Conservation (phyloP, 1,284 basidiomycete species). For the Phellopilus nigrolimitatus region DNA sequence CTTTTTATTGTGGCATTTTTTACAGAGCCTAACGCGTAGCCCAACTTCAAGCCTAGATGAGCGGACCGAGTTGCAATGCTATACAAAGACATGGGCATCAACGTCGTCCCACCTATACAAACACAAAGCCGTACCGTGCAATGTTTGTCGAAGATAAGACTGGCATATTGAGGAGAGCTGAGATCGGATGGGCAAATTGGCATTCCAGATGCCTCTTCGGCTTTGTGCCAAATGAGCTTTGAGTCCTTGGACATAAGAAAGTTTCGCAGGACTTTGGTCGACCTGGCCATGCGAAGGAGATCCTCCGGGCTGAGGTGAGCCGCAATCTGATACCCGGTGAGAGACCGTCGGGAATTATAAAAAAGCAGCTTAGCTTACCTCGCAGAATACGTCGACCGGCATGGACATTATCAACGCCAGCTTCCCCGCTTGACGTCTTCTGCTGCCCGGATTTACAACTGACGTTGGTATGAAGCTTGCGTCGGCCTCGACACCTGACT, state of each 20-base stretch:
- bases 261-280: neutral
- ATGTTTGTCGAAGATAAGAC: conserved; percentile 5
- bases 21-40: conserved; percentile 5
- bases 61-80: neutral
- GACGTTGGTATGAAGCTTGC: too few species aligned
- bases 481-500: neutral
- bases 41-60: neutral
- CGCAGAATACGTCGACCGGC: conserved; percentile 10
- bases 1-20: neutral
- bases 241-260: conserved; percentile 12
- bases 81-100: neutral
- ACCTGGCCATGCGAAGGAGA: conserved; percentile 5
- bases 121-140: neutral
- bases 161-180: conserved; percentile 7
- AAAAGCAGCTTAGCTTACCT: conserved; percentile 1
- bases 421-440: neutral
- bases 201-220: neutral
- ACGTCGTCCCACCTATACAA: neutral
- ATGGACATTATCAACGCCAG: conserved; percentile 2
- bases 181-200: conserved; percentile 9
- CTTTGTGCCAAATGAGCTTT: neutral
- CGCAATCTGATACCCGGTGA: too few species aligned
- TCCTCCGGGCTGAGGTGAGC: neutral
- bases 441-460: too few species aligned
- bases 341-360: too few species aligned